phyloP scores from a whole-genome alignment of 2,329 filamentous ascomycete genomes.

The Fusarium paranaense region DNA sequence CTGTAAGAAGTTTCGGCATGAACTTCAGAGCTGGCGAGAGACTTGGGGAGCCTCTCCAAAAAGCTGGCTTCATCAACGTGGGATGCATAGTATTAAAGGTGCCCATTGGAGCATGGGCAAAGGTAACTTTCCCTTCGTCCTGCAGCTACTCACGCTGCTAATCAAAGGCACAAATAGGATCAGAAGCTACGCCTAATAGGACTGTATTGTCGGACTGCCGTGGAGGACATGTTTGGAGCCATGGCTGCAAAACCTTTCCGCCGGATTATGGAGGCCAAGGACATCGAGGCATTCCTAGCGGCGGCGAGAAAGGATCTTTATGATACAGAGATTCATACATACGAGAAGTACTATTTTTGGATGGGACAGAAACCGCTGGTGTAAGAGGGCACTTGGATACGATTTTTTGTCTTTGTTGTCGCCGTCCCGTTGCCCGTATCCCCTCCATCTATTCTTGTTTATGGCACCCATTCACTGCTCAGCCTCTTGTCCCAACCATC shows the following conservation, averaged over 20 bases:
- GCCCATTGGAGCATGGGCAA: constrained; percentile 39
- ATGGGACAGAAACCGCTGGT: constrained; percentile 32
- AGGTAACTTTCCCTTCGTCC: neutral
- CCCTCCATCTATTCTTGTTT: neutral
- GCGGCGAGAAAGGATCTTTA: constrained; percentile 31
- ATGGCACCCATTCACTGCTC: neutral
- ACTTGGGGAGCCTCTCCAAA: constrained; percentile 12
- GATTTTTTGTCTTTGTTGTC: neutral
- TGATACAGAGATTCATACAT: constrained; percentile 25
- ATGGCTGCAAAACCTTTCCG: constrained; percentile 40
- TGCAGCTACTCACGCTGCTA: neutral
- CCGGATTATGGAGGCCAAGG: constrained; percentile 22
- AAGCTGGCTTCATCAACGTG: constrained; percentile 35
- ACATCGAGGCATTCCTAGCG: constrained; percentile 35
- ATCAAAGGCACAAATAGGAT: constrained; percentile 10
- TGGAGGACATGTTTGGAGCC: constrained; percentile 40
- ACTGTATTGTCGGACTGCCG: constrained; percentile 27
- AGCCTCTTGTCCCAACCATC: neutral
- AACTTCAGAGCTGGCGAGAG: constrained; percentile 44
- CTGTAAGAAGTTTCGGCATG: constrained; percentile 48
- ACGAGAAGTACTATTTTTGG: constrained; percentile 44
- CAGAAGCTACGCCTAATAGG: constrained; percentile 38
- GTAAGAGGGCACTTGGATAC: neutral
- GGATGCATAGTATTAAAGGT: constrained; percentile 36
- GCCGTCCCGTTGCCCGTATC: neutral